Evolutionary conservation across 345 rosid species (phyloP).

Genomic region (Pelargonium nanum): DNA sequence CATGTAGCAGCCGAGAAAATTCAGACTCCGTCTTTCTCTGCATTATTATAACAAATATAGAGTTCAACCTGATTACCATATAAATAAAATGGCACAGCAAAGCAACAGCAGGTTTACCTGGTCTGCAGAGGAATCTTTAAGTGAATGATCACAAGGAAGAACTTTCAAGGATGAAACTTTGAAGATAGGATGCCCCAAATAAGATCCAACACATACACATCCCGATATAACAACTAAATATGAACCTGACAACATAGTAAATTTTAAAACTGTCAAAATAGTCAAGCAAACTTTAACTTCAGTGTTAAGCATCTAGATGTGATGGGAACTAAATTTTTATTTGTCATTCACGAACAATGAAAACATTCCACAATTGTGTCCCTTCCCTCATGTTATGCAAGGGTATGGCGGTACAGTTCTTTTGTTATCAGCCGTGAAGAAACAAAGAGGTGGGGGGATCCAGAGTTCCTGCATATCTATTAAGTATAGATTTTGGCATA

Average conservation of each 20-base stretch:
- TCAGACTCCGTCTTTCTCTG: conserved; percentile 87
- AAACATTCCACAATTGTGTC: no score
- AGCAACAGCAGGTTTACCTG: conserved; percentile 38
- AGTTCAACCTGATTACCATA: conserved; percentile 5
- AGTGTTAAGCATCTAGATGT: not conserved
- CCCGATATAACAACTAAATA: conserved; percentile 70
- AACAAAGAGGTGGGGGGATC: no score
- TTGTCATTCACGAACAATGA: no score
- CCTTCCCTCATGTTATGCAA: no score
- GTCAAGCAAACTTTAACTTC: not conserved
- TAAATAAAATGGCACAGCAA: conserved; percentile 1
- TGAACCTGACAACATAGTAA: conserved; percentile 43
- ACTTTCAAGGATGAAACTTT: conserved; percentile 67
- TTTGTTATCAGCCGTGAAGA: no score
- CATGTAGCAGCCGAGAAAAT: conserved; percentile 52
- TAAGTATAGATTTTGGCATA: no score
- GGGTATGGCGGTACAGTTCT: no score
- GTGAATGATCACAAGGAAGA: conserved; percentile 79
- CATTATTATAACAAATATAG: conserved; percentile 7
- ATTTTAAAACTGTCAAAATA: no score
- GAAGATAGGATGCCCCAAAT: conserved; percentile 75
- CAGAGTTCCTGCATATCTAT: no score
- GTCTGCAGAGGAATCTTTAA: conserved; percentile 57
- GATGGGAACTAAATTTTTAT: no score
- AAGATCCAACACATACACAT: conserved; percentile 70